Evolutionary conservation across 129 eudicot genomes (phyloP).

Genomic region (Centaurea solstitialis): DNA sequence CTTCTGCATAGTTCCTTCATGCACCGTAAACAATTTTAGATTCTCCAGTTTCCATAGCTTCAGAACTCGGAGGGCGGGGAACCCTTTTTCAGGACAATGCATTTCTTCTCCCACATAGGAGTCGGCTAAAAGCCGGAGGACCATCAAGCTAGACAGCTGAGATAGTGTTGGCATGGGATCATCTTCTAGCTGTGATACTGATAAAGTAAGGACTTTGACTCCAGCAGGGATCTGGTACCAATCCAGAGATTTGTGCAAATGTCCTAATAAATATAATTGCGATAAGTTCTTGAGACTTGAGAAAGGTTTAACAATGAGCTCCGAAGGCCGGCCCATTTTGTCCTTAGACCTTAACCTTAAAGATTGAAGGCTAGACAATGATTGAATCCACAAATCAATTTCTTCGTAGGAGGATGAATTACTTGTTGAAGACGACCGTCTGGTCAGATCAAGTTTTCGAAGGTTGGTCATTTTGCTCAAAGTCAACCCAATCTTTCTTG

Average conservation of each 20-base stretch:
- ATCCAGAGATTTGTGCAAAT: slow-evolving; percentile 10
- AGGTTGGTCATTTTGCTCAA: slow-evolving; percentile 37
- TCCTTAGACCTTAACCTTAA: slow-evolving; percentile 36
- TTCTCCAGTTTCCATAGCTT: slow-evolving; percentile 35
- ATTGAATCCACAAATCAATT: slow-evolving; percentile 29
- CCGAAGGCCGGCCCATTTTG: slow-evolving; percentile 37
- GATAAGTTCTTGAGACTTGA: slow-evolving; percentile 26
- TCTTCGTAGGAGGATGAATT: slow-evolving; percentile 30
- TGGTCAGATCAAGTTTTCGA: slow-evolving; percentile 36
- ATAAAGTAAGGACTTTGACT: slow-evolving; percentile 36
- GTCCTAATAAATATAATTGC: slow-evolving; percentile 27
- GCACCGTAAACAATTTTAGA: not conserved
- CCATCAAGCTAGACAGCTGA: slow-evolving; percentile 36
- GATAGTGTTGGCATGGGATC: slow-evolving; percentile 39
- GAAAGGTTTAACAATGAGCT: slow-evolving; percentile 31
- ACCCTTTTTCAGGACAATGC: slow-evolving; percentile 33
- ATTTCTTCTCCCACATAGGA: slow-evolving; percentile 31
- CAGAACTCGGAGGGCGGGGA: slow-evolving; percentile 28
- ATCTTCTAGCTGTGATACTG: slow-evolving; percentile 26
- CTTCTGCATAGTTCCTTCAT: slow-evolving; percentile 29
- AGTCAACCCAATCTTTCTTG: slow-evolving; percentile 24
- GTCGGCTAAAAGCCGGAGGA: slow-evolving; percentile 34
- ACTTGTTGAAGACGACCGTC: slow-evolving; percentile 20
- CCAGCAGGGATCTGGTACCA: slow-evolving; percentile 32
- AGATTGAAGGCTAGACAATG: slow-evolving; percentile 25